A percentile compares a stretch with the other conserved stretches of the same genome.
Evolutionary conservation across 2,329 filamentous ascomycete species (phyloP).

Genomic region (Cladosporium phlei): DNA sequence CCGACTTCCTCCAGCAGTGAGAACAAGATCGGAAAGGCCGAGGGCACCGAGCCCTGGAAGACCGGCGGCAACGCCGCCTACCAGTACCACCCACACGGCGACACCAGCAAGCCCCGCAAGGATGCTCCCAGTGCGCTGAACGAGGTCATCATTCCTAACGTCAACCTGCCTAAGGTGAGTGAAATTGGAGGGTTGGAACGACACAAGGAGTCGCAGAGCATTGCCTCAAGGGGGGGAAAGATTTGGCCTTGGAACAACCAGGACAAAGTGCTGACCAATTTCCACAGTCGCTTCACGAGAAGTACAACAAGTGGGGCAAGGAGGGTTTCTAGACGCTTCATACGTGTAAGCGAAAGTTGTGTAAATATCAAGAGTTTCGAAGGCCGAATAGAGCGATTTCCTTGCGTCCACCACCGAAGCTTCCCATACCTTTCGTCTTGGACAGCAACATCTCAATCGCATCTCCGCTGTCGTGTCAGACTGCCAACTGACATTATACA

Average conservation of each 20-base stretch:
- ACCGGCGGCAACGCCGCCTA: constrained; percentile 59
- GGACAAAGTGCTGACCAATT: constrained; percentile 5
- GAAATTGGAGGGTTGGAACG: not conserved
- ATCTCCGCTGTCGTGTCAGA: no score
- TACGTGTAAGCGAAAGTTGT: not conserved
- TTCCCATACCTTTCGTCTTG: no score
- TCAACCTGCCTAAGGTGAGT: constrained; percentile 81
- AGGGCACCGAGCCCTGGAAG: constrained; percentile 89
- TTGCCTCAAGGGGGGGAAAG: not conserved
- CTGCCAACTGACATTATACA: no score
- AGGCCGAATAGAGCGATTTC: constrained; percentile 14
- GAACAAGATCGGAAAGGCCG: constrained; percentile 66
- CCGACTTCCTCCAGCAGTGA: constrained; percentile 84
- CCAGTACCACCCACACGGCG: constrained; percentile 70
- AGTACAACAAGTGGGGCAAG: constrained; percentile 99
- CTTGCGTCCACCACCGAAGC: not conserved
- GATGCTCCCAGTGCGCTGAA: constrained; percentile 94
- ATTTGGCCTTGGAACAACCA: not conserved
- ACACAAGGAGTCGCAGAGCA: not conserved
- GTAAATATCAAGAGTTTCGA: constrained; percentile 14
- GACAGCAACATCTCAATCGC: no score
- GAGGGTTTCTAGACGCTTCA: constrained; percentile 66
- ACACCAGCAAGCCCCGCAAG: constrained; percentile 67
- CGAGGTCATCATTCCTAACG: constrained; percentile 87
- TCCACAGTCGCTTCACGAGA: constrained; percentile 82